Conservation (phyloP, 768 basidiomycete species). For the Termitomyces sp. region DNA sequence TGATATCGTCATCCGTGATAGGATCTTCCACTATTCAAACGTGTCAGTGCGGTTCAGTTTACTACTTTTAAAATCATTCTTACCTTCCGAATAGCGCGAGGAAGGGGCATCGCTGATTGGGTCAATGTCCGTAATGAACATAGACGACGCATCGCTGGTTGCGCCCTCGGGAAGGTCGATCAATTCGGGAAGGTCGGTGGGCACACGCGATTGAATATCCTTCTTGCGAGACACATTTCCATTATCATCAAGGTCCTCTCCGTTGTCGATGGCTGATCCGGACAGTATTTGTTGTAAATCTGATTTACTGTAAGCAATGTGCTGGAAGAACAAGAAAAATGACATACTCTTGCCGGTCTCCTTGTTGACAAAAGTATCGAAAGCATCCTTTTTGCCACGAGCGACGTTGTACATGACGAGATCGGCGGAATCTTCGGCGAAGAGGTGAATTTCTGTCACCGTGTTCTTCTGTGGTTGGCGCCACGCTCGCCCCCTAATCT, state of each 20-base stretch:
- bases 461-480: slow-evolving; percentile 15
- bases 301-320: not conserved
- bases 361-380: slow-evolving; percentile 19
- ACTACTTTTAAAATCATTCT: not conserved
- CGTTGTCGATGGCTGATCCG: not conserved
- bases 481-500: slow-evolving; percentile 11
- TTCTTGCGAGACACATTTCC: not conserved
- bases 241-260: not conserved
- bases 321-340: not conserved
- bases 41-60: not conserved
- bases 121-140: not conserved
- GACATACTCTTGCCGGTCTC: slow-evolving; percentile 10
- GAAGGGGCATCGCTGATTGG: not conserved
- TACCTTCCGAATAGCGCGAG: not conserved
- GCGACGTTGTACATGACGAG: slow-evolving; percentile 15
- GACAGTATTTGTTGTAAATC: not conserved
- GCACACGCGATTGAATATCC: not conserved
- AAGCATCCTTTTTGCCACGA: slow-evolving; percentile 13
- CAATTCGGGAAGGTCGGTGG: no score
- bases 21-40: not conserved
- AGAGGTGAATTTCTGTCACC: slow-evolving; percentile 12
- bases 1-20: not conserved
- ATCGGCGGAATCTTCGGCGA: slow-evolving; percentile 16
- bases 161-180: not conserved
- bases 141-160: not conserved